Percentiles rank a stretch among this genome's conserved stretches.
Conservation (phyloP, 371 early-diverging fungal species). For the Actinomortierella wolfii region DNA sequence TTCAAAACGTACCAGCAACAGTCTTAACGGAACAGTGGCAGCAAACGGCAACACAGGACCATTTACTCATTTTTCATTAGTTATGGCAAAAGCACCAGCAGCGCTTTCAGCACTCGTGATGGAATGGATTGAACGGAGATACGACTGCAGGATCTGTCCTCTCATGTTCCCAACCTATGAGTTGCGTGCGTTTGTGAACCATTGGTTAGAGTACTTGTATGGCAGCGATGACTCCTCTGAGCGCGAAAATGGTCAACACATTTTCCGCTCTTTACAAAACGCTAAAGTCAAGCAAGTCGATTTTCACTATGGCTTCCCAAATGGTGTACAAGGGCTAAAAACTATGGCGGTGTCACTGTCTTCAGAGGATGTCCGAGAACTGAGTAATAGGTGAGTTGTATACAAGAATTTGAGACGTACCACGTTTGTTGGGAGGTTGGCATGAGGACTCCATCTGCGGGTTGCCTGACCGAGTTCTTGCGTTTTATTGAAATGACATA, state of each 20-base stretch:
- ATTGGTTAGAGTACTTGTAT: constrained; percentile 22
- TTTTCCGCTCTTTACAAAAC: no score
- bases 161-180: constrained; percentile 26
- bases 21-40: neutral
- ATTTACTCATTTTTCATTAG: constrained; percentile 22
- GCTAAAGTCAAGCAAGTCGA: constrained; percentile 11
- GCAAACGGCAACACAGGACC: constrained; percentile 2
- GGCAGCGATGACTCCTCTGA: neutral
- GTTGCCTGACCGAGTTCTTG: no score
- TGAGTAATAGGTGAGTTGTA: constrained; percentile 20
- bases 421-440: no score
- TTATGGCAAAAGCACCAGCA: constrained; percentile 25
- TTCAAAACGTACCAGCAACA: neutral
- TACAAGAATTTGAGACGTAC: no score
- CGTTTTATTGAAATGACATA: no score
- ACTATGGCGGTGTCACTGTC: constrained; percentile 21
- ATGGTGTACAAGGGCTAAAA: constrained; percentile 9
- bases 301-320: constrained; percentile 23
- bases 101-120: constrained; percentile 20
- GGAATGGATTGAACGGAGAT: constrained; percentile 39
- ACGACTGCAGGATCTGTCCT: constrained; percentile 39
- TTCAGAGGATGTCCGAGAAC: constrained; percentile 20
- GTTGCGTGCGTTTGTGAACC: constrained; percentile 31
- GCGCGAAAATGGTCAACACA: neutral
- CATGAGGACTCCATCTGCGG: no score